Base-by-base conservation (phyloP, 768 basidiomycete genomes). In the Suillus fuscotomentosus region DNA sequence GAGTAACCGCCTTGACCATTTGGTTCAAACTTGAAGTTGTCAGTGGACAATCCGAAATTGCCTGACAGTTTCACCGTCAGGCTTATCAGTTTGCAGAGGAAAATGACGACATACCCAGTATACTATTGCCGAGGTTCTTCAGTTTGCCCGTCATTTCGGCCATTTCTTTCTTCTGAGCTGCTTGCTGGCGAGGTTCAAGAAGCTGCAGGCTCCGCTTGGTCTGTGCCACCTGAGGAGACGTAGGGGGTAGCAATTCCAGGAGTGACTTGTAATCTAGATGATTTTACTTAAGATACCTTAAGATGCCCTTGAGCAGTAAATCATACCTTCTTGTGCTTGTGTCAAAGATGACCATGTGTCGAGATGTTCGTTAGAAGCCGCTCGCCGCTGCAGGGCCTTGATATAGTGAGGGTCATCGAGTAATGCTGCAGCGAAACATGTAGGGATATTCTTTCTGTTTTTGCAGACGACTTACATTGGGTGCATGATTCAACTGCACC, bases 1-100 rank as follows among this genome's bases (percentile, higher is more conserved):
- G 91, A 92, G 79, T 98, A 99, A 0, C 97, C 95, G n/a, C 97
- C 97, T 66, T 95, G 89, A 7, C 90, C 93, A 67, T 97, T 96
- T 20, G 94, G 94, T 65, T 89, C 88, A 71, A 99, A 94, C 78
- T 99, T 91, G 84, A 99, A 99, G 78, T 97, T 99, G 73, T 99
- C 89, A 0, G 96, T 98, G 15, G 91, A 95, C 67, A 99, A 75
- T 20, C 97, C 97, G 72, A 99, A 99, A 65, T 91, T 92, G 3
- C 94, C 94, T 96, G 68, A 17, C 11, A 13, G 20, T 56, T 38
- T 15, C 60, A 39, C 55, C 24, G 53, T 64, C 39, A 61, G 60
- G 27, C 34, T 53, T 11, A 54, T 47, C 48, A 14, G 47, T 54
- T 47, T 17, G 59, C 17, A 34, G 27, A 59, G 39, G 31, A 11